Evolutionary conservation across 192 early-diverging fungal genomes (phyloP), one percentile per base, ranked within the genome.

Genomic region (Podila epigama): DNA sequence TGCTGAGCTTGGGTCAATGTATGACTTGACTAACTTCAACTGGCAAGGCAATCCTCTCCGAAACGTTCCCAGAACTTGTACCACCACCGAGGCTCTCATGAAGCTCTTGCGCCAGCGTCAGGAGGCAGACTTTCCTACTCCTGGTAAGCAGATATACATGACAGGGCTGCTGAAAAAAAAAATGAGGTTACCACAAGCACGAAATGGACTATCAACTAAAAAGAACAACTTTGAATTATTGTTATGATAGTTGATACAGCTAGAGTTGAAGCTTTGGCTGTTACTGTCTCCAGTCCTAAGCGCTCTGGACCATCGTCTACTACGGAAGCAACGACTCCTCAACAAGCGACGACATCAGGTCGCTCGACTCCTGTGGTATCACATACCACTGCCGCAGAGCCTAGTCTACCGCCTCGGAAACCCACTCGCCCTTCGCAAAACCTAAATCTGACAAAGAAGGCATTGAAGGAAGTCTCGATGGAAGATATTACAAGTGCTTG

Each of bases 41-140:
- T 88, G 82, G 79, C 80, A 84, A 50, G 85, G 84, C 4, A 88
- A 88, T 39, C 85, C 82, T 25, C 48, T 86, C 29, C 65, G 75
- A 20, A 79, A 83, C 37, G 60, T 77, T 10, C 71, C 83, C 8
- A 71, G 75, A 22, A 66, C 71, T 5, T 29, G 12, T 2, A 83
- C 63, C 37, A 77, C 65, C 18, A 84, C 81, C 4, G 61, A 80
- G 2, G 73, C 79, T 5, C 51, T 87, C 10, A 60, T 87, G 48
- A 73, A 82, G 63, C 58, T 83, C 5, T 42, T 87, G 44, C 68
- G 70, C 34, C 81, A 80, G 56, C 72, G 73, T 18, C 57, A 69
- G 18, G 57, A 69, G 29, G 35, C 58, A 4, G 82, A 81, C 37
- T 65, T 51, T 58, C 63, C 70, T 15, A 51, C 55, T 51, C 32